phyloP scores from a whole-genome alignment of 768 basidiomycete species.

The Inosperma sp. region DNA sequence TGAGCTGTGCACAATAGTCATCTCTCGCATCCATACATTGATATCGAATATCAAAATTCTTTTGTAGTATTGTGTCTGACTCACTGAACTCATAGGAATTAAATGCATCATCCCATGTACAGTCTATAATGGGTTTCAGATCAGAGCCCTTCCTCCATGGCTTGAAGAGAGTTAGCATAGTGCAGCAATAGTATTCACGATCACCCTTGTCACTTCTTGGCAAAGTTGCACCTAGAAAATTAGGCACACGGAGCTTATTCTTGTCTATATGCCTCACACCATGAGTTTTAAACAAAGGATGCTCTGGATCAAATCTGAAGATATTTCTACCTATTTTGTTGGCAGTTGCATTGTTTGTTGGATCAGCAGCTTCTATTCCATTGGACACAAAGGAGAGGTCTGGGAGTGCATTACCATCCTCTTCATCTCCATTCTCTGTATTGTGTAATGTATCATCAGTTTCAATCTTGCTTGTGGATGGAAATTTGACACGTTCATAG shows the following conservation, averaged over 20 bases:
- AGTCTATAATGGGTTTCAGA: conserved; percentile 13
- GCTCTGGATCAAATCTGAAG: neutral
- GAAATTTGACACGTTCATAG: neutral
- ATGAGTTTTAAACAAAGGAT: neutral
- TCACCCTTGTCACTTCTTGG: conserved; percentile 31
- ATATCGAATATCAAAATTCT: conserved; percentile 30
- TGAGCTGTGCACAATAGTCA: conserved; percentile 25
- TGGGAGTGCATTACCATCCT: neutral
- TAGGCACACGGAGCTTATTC: conserved; percentile 15
- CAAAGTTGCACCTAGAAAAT: conserved; percentile 28
- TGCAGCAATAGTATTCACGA: conserved; percentile 28
- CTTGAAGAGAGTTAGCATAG: conserved; percentile 30
- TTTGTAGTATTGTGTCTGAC: conserved; percentile 4
- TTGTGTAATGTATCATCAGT: neutral
- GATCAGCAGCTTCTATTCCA: neutral
- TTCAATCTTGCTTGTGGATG: neutral
- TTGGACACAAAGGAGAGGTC: neutral
- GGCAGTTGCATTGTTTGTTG: neutral
- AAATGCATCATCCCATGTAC: conserved; percentile 12
- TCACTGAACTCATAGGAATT: neutral
- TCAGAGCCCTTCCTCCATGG: conserved; percentile 28
- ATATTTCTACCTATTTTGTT: neutral
- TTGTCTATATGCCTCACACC: neutral
- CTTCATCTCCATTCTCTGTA: neutral
- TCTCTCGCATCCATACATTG: conserved; percentile 36